A percentile compares a stretch with the other conserved stretches of the same genome.
Evolutionary conservation across 306 rosid species (phyloP).

Genomic region (Canavalia gladiata): DNA sequence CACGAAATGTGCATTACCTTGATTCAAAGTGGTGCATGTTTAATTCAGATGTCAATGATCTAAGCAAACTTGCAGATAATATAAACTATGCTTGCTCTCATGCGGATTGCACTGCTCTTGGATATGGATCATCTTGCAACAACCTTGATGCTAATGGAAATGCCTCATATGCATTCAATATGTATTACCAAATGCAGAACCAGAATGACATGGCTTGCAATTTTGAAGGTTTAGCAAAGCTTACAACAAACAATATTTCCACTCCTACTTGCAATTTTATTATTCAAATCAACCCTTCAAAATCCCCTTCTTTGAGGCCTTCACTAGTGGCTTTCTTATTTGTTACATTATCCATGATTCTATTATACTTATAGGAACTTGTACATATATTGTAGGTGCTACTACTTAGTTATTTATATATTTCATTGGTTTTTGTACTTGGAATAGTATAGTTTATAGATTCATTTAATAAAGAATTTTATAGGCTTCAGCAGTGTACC

Average conservation of each 20-base stretch:
- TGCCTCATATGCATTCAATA: conserved; percentile 90
- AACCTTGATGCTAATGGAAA: conserved; percentile 86
- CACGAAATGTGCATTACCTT: conserved; percentile 74
- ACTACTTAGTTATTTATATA: conserved; percentile 7
- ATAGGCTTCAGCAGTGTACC: neutral
- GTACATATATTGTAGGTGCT: conserved; percentile 44
- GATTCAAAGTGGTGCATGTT: conserved; percentile 81
- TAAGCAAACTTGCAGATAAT: conserved; percentile 80
- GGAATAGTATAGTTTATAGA: neutral
- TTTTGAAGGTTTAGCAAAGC: conserved; percentile 88
- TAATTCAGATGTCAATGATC: conserved; percentile 73
- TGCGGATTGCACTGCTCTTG: conserved; percentile 87
- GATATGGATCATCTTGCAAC: conserved; percentile 93
- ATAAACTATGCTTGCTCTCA: conserved; percentile 81
- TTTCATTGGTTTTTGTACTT: conserved; percentile 24
- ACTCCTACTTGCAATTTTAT: conserved; percentile 86
- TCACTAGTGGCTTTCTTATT: conserved; percentile 48
- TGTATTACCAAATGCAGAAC: conserved; percentile 87
- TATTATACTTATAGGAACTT: conserved; percentile 53
- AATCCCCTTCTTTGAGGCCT: conserved; percentile 49
- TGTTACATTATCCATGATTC: conserved; percentile 40
- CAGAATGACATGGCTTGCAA: conserved; percentile 79
- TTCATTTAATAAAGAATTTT: conserved; percentile 31
- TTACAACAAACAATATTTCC: conserved; percentile 73
- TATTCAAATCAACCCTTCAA: conserved; percentile 74